Evolutionary conservation across 148 eudicot genomes (phyloP), one percentile per base, ranked within the genome.

Genomic region (Camellia lanceoleosa): DNA sequence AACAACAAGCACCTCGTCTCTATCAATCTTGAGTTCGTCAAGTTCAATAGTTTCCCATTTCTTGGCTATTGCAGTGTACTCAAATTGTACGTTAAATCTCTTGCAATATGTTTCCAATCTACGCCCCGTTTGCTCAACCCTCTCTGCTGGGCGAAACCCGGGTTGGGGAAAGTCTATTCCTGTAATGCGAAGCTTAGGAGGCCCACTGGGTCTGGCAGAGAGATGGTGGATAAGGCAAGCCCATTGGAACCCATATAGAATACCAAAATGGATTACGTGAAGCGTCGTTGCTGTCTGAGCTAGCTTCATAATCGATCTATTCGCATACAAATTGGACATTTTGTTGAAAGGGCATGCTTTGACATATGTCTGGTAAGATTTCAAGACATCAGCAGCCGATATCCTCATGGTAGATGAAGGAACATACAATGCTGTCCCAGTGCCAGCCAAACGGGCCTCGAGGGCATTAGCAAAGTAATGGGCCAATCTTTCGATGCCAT

Each of bases 141-240:
- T 74, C 69, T 90, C 91, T 5, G 89, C 80, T 19, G 93, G 93
- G 23, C 87, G 81, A 55, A 90, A 90, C 14, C 93, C 91, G 14
- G 91, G 91, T 74, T 88, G 93, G 52, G 93, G 93, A 79, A 88
- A 84, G 69, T 88, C 92, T 44, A 90, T 88, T 54, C 89, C 92
- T 11, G 92, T 89, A 49, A 90, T 88, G 43, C 82, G 77, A 52
- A 90, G 83, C 73, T 81, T 80, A 1, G 90, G 92, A 3, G 92
- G 89, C 19, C 90, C 92, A 54, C 83, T 90, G 18, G 78, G 74
- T 73, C 82, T 62, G 59, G 72, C 79, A 58, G 90, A 82, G 2
- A 90, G 83, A 18, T 70, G 59, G 23, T 71, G 74, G 59, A 83
- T 83, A 47, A 79, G 71, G 61, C 85, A 78, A 14, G 85, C 80